Base-by-base conservation (phyloP, 139 green algal species). In the Picocystis salinarum region DNA sequence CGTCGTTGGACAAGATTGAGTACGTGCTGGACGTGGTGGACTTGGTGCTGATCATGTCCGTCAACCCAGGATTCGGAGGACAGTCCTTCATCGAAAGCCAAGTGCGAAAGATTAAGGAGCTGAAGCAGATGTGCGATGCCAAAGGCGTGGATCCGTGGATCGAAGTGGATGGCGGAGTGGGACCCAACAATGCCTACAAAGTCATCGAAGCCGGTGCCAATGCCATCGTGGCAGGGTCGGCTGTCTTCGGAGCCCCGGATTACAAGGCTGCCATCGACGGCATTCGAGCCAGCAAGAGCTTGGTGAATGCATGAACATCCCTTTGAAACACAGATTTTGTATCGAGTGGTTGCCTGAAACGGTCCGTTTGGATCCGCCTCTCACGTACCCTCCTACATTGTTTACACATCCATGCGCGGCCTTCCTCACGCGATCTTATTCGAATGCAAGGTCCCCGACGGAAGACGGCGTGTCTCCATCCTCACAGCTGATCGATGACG, bases 61-160 rank as follows among this genome's bases (percentile, higher is more conserved):
- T 98, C 22, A 98, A 98, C 77, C 88, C 88, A 17, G 88, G 88
- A 48, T 97, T 97, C 50, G 86, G 86, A 28, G 88, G 88, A 46
- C 88, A 98, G 73, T 89, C 80, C 57, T 96, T 98, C 79, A 96
- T 98, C 52, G 70, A 91, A 53, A 77, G 50, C 60, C 63, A 73
- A 34, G 72, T 96, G 2, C 52, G 64, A 23, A 98, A 98, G 81
- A 94, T 91, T 67, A 58, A 55, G 20, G 46, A 64, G 36, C 63
- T 98, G 24, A 77, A 76, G 56, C 11, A 42, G 4, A 87, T 96
- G 78, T 98, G 87, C 67, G 54, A 79, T 23, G 76, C 79, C 45
- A 65, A 72, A 56, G 83, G 83, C 18, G 73, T 90, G 19, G 81
- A 96, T 70, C 88, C 88, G 19, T 98, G 88, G 88, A 96, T 98